phyloP scores from a whole-genome alignment of 768 basidiomycete genomes.

The Lepiota brunneoincarnata region DNA sequence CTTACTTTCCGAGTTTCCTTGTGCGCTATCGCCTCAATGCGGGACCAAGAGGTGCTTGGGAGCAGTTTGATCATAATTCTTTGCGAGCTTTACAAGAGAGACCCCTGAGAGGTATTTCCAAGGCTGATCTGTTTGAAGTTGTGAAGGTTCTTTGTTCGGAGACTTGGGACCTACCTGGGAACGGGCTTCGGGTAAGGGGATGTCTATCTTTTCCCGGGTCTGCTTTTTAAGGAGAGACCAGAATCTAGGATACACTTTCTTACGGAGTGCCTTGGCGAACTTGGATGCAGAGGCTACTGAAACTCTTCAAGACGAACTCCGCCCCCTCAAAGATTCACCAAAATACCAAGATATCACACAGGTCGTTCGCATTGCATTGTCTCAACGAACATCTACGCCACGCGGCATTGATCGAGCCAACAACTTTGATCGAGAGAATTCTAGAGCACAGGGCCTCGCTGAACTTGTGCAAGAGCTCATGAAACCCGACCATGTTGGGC shows the following conservation, averaged over 20 bases:
- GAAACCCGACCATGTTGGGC: slow-evolving; percentile 41
- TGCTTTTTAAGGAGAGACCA: not conserved
- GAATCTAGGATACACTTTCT: slow-evolving; percentile 6
- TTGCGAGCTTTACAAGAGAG: not conserved
- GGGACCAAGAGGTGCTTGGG: slow-evolving; percentile 10
- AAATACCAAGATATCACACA: not conserved
- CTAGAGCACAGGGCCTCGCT: not conserved
- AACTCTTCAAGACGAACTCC: not conserved
- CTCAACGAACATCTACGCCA: not conserved
- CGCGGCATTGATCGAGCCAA: too few species aligned
- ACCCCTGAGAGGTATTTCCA: slow-evolving; percentile 2
- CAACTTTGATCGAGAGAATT: not conserved
- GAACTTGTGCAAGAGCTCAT: slow-evolving; percentile 35
- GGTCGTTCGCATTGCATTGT: not conserved
- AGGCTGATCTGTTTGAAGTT: not conserved
- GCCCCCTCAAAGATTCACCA: not conserved
- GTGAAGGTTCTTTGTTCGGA: slow-evolving; percentile 7
- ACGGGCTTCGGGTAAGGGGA: not conserved
- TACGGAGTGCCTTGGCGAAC: not conserved
- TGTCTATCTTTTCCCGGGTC: not conserved
- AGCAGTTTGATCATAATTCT: not conserved
- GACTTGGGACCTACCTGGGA: not conserved
- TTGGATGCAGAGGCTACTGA: not conserved
- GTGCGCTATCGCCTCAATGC: slow-evolving; percentile 8
- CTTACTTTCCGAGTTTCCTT: slow-evolving; percentile 1